A percentile compares a stretch with the other conserved stretches of the same genome.
Evolutionary conservation across 139 green algal genomes (phyloP).

Genomic region (Microglena sp.): DNA sequence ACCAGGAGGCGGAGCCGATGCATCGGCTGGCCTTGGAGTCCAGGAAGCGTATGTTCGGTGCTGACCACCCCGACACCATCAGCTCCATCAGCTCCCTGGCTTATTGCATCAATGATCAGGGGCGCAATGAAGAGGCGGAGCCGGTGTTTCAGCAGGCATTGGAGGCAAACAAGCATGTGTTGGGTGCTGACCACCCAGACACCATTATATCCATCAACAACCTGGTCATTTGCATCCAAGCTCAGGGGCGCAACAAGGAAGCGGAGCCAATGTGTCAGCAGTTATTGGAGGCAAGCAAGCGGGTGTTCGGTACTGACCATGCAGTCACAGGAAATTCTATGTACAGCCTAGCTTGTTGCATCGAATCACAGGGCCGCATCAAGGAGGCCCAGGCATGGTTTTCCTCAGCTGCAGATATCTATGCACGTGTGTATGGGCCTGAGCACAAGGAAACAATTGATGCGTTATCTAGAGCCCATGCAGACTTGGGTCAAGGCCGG

Average conservation of each 20-base stretch:
- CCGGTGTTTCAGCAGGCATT: slow-evolving; percentile 1
- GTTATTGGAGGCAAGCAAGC: slow-evolving; percentile 9
- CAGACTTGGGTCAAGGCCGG: too few relatives aligned
- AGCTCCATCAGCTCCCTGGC: slow-evolving; percentile 8
- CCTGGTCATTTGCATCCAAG: slow-evolving; percentile 12
- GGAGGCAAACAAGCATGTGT: not conserved
- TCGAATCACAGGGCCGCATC: too few relatives aligned
- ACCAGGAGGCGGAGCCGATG: slow-evolving; percentile 1
- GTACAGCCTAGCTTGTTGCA: too few relatives aligned
- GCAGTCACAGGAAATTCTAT: too few relatives aligned
- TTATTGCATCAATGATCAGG: slow-evolving; percentile 2
- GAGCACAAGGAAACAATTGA: too few relatives aligned
- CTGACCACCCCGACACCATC: slow-evolving; percentile 2
- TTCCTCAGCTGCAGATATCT: too few relatives aligned
- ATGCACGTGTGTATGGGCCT: too few relatives aligned
- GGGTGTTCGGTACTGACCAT: slow-evolving; percentile 3
- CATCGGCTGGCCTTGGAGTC: slow-evolving; percentile 4
- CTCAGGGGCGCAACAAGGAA: slow-evolving; percentile 11
- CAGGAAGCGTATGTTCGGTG: slow-evolving; percentile 1
- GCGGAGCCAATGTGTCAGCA: slow-evolving; percentile 14
- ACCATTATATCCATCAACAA: slow-evolving; percentile 13
- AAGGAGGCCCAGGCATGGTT: too few relatives aligned
- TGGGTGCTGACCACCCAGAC: slow-evolving; percentile 17
- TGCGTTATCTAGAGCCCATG: too few relatives aligned
- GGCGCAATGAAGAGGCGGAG: slow-evolving; percentile 2